Conservation (phyloP, 2,329 filamentous ascomycete genomes). For the Ophioceras dolichostomum region DNA sequence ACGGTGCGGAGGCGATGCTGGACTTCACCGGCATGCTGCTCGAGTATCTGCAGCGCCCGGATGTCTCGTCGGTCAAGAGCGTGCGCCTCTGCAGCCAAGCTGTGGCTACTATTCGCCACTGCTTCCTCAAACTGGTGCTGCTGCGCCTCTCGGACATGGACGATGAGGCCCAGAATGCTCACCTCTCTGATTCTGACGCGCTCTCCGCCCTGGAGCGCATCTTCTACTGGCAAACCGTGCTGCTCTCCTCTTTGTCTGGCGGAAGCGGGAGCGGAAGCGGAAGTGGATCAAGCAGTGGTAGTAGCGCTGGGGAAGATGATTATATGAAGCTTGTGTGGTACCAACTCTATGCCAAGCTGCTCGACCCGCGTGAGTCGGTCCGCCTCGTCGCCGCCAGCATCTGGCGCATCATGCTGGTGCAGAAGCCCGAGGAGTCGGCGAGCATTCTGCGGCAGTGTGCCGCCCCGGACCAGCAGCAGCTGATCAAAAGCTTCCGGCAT, state of each 20-base stretch:
- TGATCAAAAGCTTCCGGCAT: slow-evolving; percentile 69
- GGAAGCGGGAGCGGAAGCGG: no score
- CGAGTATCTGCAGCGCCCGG: slow-evolving; percentile 79
- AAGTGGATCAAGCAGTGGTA: no score
- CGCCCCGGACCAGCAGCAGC: slow-evolving; percentile 54
- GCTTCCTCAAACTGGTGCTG: slow-evolving; percentile 68
- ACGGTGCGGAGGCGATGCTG: slow-evolving; percentile 70
- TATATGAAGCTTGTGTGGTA: slow-evolving; percentile 84
- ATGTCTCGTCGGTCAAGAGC: slow-evolving; percentile 68
- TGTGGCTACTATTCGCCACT: slow-evolving; percentile 60
- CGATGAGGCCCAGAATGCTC: no score
- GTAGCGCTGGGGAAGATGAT: no score
- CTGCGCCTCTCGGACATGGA: slow-evolving; percentile 77
- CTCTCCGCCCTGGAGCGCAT: slow-evolving; percentile 71
- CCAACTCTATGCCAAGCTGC: slow-evolving; percentile 78
- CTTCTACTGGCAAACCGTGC: slow-evolving; percentile 89
- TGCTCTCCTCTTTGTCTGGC: slow-evolving; percentile 63
- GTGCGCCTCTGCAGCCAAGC: slow-evolving; percentile 86
- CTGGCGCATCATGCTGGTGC: slow-evolving; percentile 85
- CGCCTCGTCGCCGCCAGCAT: slow-evolving; percentile 69
- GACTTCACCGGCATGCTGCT: slow-evolving; percentile 78
- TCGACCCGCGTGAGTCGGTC: slow-evolving; percentile 55
- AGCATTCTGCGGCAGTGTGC: slow-evolving; percentile 62
- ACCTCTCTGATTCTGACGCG: slow-evolving; percentile 47
- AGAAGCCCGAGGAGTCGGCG: slow-evolving; percentile 76